phyloP scores from a whole-genome alignment of 257 asterid genomes.

The Nicotiana knightiana region DNA sequence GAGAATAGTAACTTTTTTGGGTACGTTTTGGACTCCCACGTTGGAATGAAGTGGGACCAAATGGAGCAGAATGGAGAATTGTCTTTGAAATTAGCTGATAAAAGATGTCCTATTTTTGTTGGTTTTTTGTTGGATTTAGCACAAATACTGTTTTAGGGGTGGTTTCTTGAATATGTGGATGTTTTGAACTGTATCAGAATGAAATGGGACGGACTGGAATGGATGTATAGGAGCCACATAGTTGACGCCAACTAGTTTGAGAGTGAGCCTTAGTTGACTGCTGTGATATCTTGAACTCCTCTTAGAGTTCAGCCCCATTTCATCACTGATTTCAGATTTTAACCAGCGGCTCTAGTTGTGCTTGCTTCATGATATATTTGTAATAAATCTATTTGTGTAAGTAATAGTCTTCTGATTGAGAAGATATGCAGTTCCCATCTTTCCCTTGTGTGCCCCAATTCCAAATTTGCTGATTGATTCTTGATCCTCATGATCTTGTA shows the following conservation, averaged over 20 bases:
- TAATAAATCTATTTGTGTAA: neutral
- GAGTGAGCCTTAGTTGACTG: neutral
- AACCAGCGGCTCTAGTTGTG: neutral
- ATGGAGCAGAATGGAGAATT: no score
- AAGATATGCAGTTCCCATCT: neutral
- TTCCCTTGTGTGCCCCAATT: neutral
- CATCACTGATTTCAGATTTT: neutral
- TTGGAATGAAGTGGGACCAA: no score
- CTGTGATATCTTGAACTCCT: neutral
- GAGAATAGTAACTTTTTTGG: no score
- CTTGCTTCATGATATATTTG: neutral
- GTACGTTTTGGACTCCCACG: no score
- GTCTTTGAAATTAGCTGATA: neutral
- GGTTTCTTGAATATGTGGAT: neutral
- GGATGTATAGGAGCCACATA: neutral
- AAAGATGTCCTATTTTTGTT: neutral
- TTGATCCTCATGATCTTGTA: neutral
- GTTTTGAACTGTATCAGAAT: neutral
- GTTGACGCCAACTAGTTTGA: neutral
- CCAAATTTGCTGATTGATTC: neutral
- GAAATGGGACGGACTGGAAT: neutral
- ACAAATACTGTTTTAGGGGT: neutral
- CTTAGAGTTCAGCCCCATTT: neutral
- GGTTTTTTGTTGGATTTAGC: neutral
- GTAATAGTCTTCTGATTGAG: neutral